A percentile compares a stretch with the other conserved stretches of the same genome.
Conservation (phyloP, 768 basidiomycete species). For the Russula virescens region DNA sequence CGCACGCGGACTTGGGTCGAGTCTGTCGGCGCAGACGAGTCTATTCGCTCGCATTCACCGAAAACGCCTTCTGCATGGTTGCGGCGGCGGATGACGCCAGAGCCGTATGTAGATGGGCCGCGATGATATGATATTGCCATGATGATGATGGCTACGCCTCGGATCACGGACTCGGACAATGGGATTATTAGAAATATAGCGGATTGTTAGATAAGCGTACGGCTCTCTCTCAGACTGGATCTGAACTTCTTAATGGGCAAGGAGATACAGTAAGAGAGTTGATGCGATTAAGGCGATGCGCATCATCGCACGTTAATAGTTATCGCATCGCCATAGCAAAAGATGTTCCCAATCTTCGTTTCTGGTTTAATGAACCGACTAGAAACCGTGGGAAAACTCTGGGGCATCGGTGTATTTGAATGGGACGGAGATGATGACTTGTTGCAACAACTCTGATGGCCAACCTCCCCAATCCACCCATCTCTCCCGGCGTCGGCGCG, state of each 20-base stretch:
- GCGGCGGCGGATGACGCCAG: constrained; percentile 24
- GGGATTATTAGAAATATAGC: too few species aligned
- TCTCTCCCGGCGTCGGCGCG: constrained; percentile 40
- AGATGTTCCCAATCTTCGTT: too few species aligned
- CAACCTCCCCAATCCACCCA: constrained; percentile 25
- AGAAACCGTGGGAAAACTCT: not conserved
- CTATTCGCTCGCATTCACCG: constrained; percentile 19
- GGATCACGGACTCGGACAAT: too few species aligned
- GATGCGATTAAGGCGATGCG: too few species aligned
- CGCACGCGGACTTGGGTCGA: constrained; percentile 24
- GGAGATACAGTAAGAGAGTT: too few species aligned
- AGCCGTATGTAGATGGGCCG: constrained; percentile 22
- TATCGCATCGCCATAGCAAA: too few species aligned
- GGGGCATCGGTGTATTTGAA: not conserved
- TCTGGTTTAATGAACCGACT: too few species aligned
- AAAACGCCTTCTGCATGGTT: constrained; percentile 12
- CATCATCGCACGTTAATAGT: too few species aligned
- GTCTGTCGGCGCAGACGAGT: constrained; percentile 13
- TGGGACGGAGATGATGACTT: not conserved
- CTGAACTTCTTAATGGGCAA: too few species aligned
- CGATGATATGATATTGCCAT: too few species aligned
- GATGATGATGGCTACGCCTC: not conserved
- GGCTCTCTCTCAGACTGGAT: too few species aligned
- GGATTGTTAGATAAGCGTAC: too few species aligned
- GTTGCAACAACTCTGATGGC: not conserved